Conservation (phyloP, 129 eudicot species). For the Chrysanthemum seticuspe region DNA sequence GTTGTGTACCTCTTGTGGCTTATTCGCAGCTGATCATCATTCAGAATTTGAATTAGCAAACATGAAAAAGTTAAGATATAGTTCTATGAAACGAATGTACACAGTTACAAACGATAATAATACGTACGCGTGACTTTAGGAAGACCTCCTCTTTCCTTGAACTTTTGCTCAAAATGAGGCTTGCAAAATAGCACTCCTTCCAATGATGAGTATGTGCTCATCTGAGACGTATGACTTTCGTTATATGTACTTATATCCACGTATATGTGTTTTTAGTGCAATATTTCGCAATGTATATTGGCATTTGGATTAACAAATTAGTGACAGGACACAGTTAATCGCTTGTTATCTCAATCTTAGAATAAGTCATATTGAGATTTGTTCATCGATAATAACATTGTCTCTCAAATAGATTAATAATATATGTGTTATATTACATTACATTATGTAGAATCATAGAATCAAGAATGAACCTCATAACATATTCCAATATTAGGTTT, state of each 20-base stretch:
- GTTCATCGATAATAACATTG: background rate
- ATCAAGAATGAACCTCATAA: background rate
- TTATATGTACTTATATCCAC: background rate
- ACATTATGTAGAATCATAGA: constrained; percentile 1
- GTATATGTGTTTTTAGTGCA: background rate
- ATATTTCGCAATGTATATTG: background rate
- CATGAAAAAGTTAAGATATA: constrained; percentile 8
- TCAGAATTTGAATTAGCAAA: constrained; percentile 26
- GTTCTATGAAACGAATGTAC: background rate
- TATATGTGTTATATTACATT: too few relatives aligned
- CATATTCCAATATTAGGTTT: background rate
- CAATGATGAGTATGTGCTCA: constrained; percentile 64
- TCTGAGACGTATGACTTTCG: constrained; percentile 28
- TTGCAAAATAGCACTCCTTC: constrained; percentile 80
- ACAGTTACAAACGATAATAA: background rate
- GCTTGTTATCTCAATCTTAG: background rate
- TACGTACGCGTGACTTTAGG: constrained; percentile 47
- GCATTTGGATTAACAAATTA: background rate
- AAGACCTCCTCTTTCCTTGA: constrained; percentile 68
- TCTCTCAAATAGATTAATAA: background rate
- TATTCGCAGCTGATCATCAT: constrained; percentile 25
- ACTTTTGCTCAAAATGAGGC: constrained; percentile 87
- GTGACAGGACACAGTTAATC: background rate
- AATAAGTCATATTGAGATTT: background rate
- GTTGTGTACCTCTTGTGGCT: constrained; percentile 50